A percentile compares a stretch with the other conserved stretches of the same genome.
phyloP scores from a whole-genome alignment of 805 yeast species.

The Barnettozyma wickerhamii region DNA sequence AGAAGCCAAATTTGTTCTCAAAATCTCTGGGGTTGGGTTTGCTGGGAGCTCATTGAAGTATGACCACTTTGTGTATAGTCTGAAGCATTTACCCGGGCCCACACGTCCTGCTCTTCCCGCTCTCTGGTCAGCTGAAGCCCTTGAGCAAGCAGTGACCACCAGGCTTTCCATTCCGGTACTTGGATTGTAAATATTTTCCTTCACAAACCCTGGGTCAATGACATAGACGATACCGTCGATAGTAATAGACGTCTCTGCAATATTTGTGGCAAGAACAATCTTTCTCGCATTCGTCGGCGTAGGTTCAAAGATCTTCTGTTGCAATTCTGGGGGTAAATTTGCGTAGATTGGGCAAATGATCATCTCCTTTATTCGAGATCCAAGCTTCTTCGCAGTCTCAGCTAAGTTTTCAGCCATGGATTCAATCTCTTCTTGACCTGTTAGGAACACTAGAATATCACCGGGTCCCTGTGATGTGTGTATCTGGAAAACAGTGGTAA shows the following conservation, averaged over 20 bases:
- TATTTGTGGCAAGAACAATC: conserved; percentile 91
- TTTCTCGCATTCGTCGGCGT: conserved; percentile 78
- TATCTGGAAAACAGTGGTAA: conserved; percentile 82
- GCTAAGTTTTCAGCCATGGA: conserved; percentile 63
- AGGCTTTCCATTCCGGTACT: conserved; percentile 84
- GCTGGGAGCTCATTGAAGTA: conserved; percentile 71
- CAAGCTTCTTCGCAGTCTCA: conserved; percentile 63
- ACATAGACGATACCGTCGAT: conserved; percentile 95
- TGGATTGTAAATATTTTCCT: conserved; percentile 87
- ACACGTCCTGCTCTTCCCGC: conserved; percentile 99
- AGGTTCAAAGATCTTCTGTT: conserved; percentile 76
- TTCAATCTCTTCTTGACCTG: conserved; percentile 97
- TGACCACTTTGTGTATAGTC: conserved; percentile 83
- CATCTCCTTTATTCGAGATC: conserved; percentile 47
- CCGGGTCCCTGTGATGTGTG: conserved; percentile 71
- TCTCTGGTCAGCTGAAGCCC: conserved; percentile 94
- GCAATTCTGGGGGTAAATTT: conserved; percentile 81
- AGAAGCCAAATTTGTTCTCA: conserved; percentile 73
- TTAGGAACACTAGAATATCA: conserved; percentile 84
- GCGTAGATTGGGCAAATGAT: conserved; percentile 87
- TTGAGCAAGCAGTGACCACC: conserved; percentile 82
- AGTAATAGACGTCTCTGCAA: conserved; percentile 95
- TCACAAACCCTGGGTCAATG: conserved; percentile 92
- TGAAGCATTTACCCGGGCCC: conserved; percentile 92
- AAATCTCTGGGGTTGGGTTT: conserved; percentile 88